A percentile compares a stretch with the other conserved stretches of the same genome.
These are phyloP conservation scores for Solanum okadae DNA, from an alignment of 257 asterid genomes.

Conservation along the genomic window DNA sequence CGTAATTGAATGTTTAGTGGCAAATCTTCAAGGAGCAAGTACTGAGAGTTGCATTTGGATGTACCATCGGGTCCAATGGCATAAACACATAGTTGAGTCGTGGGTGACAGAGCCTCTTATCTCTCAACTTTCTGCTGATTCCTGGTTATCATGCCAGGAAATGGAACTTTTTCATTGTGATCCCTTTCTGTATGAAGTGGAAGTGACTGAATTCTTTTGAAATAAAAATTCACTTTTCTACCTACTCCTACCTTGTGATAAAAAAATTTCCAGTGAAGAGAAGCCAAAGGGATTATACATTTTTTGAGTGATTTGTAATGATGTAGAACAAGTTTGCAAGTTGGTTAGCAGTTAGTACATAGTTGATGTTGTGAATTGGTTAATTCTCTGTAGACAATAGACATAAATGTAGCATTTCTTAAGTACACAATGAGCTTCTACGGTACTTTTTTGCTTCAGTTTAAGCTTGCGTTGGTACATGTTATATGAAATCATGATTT, in stretches of 20 bases:
- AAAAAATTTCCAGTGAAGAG: neutral
- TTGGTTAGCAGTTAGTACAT: neutral
- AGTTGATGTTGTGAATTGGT: neutral
- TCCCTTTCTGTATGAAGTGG: neutral
- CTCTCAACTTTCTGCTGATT: neutral
- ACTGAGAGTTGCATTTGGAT: neutral
- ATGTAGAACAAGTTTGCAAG: neutral
- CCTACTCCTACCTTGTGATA: neutral
- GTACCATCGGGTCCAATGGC: neutral
- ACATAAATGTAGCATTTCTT: neutral
- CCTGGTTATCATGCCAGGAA: neutral
- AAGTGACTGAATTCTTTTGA: neutral
- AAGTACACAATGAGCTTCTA: neutral
- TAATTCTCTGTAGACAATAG: neutral
- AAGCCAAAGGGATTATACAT: neutral
- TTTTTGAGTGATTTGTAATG: neutral
- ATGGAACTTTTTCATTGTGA: neutral
- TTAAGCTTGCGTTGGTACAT: neutral
- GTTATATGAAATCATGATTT: neutral
- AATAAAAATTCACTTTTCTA: neutral
- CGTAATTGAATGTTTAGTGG: neutral
- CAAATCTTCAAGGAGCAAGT: neutral
- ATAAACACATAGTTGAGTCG: neutral
- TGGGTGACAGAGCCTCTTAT: neutral
- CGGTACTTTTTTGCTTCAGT: neutral